phyloP scores from a whole-genome alignment of 75 land plant genomes.

The Cryptomeria japonica region DNA sequence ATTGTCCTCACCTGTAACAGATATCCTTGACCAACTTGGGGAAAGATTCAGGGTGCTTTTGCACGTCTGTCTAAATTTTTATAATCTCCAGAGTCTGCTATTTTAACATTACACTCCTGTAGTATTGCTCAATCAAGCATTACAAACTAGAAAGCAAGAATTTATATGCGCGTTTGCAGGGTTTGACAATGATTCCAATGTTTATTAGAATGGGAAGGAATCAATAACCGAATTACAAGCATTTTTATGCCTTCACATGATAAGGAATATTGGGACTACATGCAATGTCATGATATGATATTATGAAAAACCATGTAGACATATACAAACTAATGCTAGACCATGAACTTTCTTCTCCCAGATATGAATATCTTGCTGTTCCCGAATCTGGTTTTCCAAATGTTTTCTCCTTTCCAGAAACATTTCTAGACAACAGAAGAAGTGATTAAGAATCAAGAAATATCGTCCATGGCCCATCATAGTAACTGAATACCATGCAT shows the following conservation, averaged over 20 bases:
- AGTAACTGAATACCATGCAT: background rate
- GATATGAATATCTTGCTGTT: background rate
- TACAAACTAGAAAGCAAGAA: background rate
- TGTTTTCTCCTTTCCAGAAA: background rate
- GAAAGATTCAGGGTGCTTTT: too few relatives aligned
- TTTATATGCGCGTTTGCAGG: background rate
- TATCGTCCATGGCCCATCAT: background rate
- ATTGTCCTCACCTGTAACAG: too few relatives aligned
- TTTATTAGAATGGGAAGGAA: background rate
- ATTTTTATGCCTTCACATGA: background rate
- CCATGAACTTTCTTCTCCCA: background rate
- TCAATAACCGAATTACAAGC: background rate
- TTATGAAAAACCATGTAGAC: background rate
- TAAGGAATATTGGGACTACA: background rate
- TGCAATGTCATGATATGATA: background rate
- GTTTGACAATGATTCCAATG: background rate
- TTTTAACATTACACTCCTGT: background rate
- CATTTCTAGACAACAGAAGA: background rate
- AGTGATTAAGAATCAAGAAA: background rate
- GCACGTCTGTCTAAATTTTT: background rate
- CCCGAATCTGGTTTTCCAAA: background rate
- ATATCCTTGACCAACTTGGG: too few relatives aligned
- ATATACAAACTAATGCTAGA: background rate
- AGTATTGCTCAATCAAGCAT: background rate
- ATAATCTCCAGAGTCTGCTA: background rate